A percentile compares a stretch with the other conserved stretches of the same genome.
Evolutionary conservation across 164 flowering plant species (phyloP).

Genomic region (Piper longum): DNA sequence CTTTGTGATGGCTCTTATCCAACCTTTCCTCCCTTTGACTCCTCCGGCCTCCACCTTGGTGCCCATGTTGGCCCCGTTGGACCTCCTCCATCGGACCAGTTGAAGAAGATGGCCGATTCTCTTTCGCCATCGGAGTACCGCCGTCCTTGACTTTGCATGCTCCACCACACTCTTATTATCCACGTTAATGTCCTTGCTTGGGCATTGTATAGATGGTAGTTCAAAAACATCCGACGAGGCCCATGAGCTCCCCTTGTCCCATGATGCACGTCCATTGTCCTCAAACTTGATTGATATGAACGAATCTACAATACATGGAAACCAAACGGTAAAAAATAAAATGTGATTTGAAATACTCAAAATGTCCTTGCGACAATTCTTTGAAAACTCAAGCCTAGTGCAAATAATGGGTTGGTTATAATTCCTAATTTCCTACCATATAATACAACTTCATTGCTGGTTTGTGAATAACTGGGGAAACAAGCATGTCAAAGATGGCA

Average conservation of each 20-base stretch:
- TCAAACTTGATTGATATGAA: conserved; percentile 85
- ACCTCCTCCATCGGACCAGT: conserved; percentile 52
- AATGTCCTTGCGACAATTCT: too few relatives aligned
- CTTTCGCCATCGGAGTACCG: conserved; percentile 61
- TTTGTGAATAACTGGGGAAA: too few relatives aligned
- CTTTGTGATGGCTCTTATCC: conserved; percentile 66
- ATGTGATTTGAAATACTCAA: not conserved
- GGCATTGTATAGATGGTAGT: conserved; percentile 16
- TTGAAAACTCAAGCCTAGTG: too few relatives aligned
- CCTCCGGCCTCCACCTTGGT: conserved; percentile 32
- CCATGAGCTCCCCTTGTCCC: conserved; percentile 54
- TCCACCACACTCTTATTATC: conserved; percentile 36
- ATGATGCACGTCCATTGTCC: conserved; percentile 64
- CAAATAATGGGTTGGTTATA: too few relatives aligned
- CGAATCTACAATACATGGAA: conserved; percentile 32
- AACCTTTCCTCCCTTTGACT: conserved; percentile 46
- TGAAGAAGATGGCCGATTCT: conserved; percentile 73
- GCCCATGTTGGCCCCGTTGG: conserved; percentile 40
- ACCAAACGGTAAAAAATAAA: not conserved
- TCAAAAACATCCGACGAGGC: conserved; percentile 21
- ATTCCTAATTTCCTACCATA: too few relatives aligned
- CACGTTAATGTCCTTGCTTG: conserved; percentile 16
- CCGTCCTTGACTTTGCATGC: conserved; percentile 29
- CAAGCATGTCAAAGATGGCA: too few relatives aligned
- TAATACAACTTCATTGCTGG: too few relatives aligned